A percentile compares a stretch with the other conserved stretches of the same genome.
Evolutionary conservation across 1,139 yeast genomes (phyloP).

Genomic region (Taphrina deformans): DNA sequence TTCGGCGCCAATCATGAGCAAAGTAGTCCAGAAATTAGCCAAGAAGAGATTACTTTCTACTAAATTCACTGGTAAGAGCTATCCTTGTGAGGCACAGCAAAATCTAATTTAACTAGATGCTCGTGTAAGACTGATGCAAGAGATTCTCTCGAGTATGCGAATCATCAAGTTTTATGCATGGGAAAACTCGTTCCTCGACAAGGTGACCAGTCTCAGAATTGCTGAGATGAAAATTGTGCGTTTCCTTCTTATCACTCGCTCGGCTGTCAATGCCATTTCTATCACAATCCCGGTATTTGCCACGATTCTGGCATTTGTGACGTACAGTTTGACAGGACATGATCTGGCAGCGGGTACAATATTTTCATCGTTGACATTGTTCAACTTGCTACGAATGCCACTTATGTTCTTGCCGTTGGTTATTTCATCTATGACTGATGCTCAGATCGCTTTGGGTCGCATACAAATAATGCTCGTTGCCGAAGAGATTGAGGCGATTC

Average conservation of each 20-base stretch:
- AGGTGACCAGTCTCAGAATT: conserved; percentile 52
- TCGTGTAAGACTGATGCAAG: conserved; percentile 63
- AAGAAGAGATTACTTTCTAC: conserved; percentile 51
- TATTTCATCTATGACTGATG: conserved; percentile 61
- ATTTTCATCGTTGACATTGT: conserved; percentile 77
- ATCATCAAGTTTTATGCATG: conserved; percentile 73
- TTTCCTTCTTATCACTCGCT: conserved; percentile 54
- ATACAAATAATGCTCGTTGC: conserved; percentile 58
- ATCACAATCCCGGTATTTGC: conserved; percentile 64
- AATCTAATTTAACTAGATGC: conserved; percentile 50
- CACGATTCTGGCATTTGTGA: conserved; percentile 72
- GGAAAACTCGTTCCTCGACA: conserved; percentile 61
- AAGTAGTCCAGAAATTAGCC: conserved; percentile 49
- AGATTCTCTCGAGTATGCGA: conserved; percentile 63
- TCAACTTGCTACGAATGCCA: conserved; percentile 70
- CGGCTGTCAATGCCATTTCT: conserved; percentile 60
- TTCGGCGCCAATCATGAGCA: conserved; percentile 43
- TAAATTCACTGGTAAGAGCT: conserved; percentile 42
- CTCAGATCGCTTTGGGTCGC: conserved; percentile 63
- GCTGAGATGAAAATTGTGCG: conserved; percentile 50
- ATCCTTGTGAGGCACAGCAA: not conserved
- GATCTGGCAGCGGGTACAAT: conserved; percentile 64
- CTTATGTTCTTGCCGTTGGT: conserved; percentile 67
- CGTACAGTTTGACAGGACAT: conserved; percentile 57
- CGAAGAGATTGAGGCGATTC: conserved; percentile 43